These are phyloP conservation scores for Tieghemiomyces parasiticus DNA, from an alignment of 192 early-diverging fungal genomes.

Conservation along the genomic window DNA sequence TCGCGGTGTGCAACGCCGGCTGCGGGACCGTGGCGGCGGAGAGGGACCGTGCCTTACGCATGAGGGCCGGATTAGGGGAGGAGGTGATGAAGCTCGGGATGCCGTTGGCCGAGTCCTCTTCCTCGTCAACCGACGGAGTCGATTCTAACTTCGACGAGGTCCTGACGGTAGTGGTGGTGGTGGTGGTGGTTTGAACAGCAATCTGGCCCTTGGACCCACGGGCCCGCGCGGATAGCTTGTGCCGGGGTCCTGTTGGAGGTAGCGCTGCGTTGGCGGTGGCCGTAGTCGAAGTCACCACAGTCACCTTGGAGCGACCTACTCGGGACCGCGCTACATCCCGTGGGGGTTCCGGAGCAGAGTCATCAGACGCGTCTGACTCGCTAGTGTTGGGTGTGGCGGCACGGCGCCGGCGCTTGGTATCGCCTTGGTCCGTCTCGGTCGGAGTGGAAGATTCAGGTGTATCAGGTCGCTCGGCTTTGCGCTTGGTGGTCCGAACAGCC, in stretches of 20 bases:
- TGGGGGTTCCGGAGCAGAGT: neutral
- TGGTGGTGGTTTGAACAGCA: neutral
- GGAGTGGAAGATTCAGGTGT: neutral
- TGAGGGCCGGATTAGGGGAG: neutral
- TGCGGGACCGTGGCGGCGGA: neutral
- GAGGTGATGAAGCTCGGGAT: neutral
- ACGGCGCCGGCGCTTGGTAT: neutral
- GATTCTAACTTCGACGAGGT: neutral
- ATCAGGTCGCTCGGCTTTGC: neutral
- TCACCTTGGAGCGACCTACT: neutral
- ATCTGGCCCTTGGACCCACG: neutral
- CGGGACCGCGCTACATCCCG: neutral
- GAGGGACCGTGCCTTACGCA: neutral
- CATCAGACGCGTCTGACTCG: neutral
- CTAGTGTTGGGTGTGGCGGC: neutral
- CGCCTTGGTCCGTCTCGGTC: neutral
- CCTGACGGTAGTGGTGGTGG: neutral
- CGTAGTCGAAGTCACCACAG: neutral
- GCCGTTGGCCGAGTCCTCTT: neutral
- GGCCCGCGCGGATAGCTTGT: neutral
- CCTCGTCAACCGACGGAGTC: too few species aligned
- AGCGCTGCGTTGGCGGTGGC: neutral
- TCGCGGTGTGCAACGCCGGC: neutral
- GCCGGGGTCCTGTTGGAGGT: neutral
- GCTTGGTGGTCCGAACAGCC: neutral